Percentiles rank a stretch among this genome's conserved stretches.
Evolutionary conservation across 768 basidiomycete genomes (phyloP).

Genomic region (Tephrocybe sp.): DNA sequence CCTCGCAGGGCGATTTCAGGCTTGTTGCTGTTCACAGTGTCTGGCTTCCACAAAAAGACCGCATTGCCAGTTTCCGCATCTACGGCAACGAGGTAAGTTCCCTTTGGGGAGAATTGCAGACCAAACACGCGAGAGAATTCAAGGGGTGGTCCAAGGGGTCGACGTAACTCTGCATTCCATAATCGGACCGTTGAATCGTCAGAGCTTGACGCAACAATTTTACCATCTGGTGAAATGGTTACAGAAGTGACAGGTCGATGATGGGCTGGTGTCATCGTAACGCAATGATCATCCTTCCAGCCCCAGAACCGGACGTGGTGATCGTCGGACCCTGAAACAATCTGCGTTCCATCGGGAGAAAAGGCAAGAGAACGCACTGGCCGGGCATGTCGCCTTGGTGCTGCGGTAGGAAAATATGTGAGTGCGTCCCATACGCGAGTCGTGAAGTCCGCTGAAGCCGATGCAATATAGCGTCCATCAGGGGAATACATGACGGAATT

Average conservation of each 20-base stretch:
- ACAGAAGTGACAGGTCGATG: not conserved
- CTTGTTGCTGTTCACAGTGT: not conserved
- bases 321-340: conserved; percentile 12
- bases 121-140: not conserved
- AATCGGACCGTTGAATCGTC: not conserved
- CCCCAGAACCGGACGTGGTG: conserved; percentile 11
- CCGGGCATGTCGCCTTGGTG: not conserved
- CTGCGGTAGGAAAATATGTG: not conserved
- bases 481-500: conserved; percentile 7
- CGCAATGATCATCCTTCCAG: not conserved
- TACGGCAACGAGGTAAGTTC: not conserved
- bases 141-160: not conserved
- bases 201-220: not conserved
- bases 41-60: not conserved
- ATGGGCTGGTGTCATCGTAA: not conserved
- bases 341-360: conserved; percentile 6
- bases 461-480: conserved; percentile 3
- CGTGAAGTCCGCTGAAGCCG: conserved; percentile 1
- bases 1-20: not conserved
- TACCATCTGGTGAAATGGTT: not conserved
- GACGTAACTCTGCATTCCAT: not conserved
- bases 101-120: not conserved
- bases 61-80: not conserved
- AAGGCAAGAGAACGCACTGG: not conserved
- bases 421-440: conserved; percentile 6